Percentiles rank a stretch among this genome's conserved stretches.
These are phyloP conservation scores for Metarhizium sp. DNA, from an alignment of 2,329 filamentous ascomycete genomes.

Conservation along the genomic window DNA sequence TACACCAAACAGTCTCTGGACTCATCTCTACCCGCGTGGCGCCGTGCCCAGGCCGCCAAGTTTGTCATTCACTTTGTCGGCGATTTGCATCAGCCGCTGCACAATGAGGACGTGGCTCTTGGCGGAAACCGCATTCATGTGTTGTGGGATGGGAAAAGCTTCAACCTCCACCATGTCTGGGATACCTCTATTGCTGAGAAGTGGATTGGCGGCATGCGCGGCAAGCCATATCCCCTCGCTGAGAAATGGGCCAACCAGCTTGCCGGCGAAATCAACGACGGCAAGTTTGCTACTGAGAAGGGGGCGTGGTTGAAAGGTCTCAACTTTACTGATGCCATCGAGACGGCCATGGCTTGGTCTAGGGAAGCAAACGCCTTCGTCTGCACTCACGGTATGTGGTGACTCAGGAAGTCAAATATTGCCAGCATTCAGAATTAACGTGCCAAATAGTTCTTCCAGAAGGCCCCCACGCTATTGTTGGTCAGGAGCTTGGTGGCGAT, in stretches of 20 bases:
- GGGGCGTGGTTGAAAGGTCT: slow-evolving; percentile 48
- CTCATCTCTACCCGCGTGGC: slow-evolving; percentile 29
- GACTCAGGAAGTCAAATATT: background rate
- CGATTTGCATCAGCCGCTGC: slow-evolving; percentile 61
- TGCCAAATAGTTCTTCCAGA: slow-evolving; percentile 45
- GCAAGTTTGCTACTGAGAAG: slow-evolving; percentile 42
- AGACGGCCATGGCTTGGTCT: slow-evolving; percentile 55
- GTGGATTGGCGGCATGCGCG: slow-evolving; percentile 44
- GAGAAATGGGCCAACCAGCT: slow-evolving; percentile 48
- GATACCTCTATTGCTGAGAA: slow-evolving; percentile 61
- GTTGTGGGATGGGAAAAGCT: slow-evolving; percentile 42
- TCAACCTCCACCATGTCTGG: slow-evolving; percentile 67
- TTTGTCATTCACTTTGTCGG: slow-evolving; percentile 61
- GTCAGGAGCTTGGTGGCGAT: slow-evolving; percentile 49
- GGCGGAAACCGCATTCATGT: slow-evolving; percentile 64
- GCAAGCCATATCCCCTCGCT: slow-evolving; percentile 41
- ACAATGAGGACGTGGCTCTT: slow-evolving; percentile 51
- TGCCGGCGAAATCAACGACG: slow-evolving; percentile 41
- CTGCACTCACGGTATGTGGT: slow-evolving; percentile 46
- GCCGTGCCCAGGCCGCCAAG: slow-evolving; percentile 51
- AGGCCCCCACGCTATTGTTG: slow-evolving; percentile 46
- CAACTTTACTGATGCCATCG: slow-evolving; percentile 41
- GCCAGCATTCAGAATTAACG: slow-evolving; percentile 4
- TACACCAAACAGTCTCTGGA: slow-evolving; percentile 49
- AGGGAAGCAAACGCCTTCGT: slow-evolving; percentile 53